Evolutionary conservation across 352 stramenopile genomes (phyloP).

Genomic region (Phytophthora boehmeriae): DNA sequence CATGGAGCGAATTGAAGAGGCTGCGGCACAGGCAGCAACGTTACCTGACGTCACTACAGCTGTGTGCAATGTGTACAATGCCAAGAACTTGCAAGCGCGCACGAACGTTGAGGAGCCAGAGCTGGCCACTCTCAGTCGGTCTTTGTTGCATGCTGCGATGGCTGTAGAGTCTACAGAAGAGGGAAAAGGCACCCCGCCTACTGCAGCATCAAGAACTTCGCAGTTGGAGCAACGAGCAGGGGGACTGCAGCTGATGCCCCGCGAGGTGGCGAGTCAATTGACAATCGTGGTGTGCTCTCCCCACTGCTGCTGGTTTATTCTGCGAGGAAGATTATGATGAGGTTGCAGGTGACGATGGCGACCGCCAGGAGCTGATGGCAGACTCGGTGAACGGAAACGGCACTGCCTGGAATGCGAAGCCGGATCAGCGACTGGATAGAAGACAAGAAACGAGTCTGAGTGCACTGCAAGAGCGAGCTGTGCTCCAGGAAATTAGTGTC

Average conservation of each 20-base stretch:
- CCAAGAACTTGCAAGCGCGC: constrained; percentile 26
- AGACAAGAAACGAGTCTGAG: constrained; percentile 19
- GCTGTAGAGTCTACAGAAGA: constrained; percentile 39
- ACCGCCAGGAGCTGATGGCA: neutral
- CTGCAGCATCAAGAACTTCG: neutral
- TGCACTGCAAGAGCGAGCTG: constrained; percentile 70
- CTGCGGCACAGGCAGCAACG: constrained; percentile 1
- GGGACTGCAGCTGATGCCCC: constrained; percentile 5
- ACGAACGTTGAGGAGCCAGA: constrained; percentile 26
- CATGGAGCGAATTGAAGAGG: constrained; percentile 45
- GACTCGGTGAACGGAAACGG: constrained; percentile 12
- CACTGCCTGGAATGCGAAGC: neutral
- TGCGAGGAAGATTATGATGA: constrained; percentile 77
- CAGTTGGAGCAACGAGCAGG: constrained; percentile 8
- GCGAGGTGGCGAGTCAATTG: constrained; percentile 8
- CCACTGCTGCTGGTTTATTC: constrained; percentile 53
- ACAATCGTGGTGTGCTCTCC: constrained; percentile 37
- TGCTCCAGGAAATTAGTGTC: constrained; percentile 82
- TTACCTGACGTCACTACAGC: constrained; percentile 46
- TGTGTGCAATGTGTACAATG: constrained; percentile 42
- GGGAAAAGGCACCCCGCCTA: constrained; percentile 13
- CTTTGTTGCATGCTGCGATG: constrained; percentile 54
- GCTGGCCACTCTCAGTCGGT: constrained; percentile 58
- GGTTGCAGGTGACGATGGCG: constrained; percentile 23
- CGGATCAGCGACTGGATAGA: constrained; percentile 7